phyloP scores from a whole-genome alignment of 1,139 yeast species.

The Diutina mesorugosa region DNA sequence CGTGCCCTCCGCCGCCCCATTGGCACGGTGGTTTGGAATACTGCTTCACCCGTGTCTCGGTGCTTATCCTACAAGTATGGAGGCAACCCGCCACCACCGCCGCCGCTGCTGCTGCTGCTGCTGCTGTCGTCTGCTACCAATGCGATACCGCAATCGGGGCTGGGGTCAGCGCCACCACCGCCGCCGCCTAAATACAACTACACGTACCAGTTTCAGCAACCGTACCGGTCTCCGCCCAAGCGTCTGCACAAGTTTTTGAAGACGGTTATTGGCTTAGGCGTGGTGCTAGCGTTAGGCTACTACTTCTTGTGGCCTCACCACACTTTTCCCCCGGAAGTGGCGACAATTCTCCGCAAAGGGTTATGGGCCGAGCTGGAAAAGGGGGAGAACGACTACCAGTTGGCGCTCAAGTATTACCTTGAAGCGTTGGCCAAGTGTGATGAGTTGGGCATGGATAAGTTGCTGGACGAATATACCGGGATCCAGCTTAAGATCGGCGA shows the following conservation, averaged over 20 bases:
- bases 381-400: conserved; percentile 44
- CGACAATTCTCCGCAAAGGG: conserved; percentile 57
- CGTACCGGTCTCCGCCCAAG: background rate
- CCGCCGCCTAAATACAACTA: background rate
- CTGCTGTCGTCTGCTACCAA: background rate
- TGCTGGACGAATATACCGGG: conserved; percentile 70
- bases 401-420: conserved; percentile 62
- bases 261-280: background rate
- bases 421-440: conserved; percentile 35
- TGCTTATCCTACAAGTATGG: background rate
- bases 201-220: background rate
- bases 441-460: conserved; percentile 32
- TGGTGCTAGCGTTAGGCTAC: conserved; percentile 4
- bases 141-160: too few species aligned
- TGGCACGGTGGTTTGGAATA: background rate
- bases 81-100: background rate
- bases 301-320: conserved; percentile 53
- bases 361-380: conserved; percentile 75
- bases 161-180: background rate
- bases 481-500: conserved; percentile 78
- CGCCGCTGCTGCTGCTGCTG: background rate
- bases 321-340: conserved; percentile 43
- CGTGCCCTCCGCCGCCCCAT: background rate
- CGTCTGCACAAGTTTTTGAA: background rate
- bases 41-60: background rate